Evolutionary conservation across 257 asterid species (phyloP).

Genomic region (Jaltomata sinuosa): DNA sequence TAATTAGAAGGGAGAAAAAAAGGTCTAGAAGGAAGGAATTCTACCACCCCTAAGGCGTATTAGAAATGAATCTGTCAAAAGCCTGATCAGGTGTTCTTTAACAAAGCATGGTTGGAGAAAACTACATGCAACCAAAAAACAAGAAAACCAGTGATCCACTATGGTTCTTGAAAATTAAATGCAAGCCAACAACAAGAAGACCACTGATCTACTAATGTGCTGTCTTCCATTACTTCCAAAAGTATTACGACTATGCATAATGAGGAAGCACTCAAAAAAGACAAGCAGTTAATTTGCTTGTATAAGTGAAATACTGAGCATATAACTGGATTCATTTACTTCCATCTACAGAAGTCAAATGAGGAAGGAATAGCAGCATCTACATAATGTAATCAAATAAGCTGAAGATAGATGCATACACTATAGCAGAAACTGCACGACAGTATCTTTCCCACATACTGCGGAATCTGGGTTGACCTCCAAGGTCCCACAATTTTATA

Average conservation of each 20-base stretch:
- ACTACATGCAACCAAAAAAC: neutral
- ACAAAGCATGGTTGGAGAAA: neutral
- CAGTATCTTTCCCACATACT: conserved; percentile 99
- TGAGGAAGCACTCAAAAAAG: neutral
- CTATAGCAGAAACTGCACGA: conserved; percentile 97
- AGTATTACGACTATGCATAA: neutral
- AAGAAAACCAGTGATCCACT: neutral
- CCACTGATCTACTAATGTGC: neutral
- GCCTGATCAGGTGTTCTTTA: neutral
- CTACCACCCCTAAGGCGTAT: no score
- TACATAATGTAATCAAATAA: neutral
- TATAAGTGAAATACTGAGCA: neutral
- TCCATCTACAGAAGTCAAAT: neutral
- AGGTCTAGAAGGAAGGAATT: neutral
- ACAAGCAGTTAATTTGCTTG: neutral
- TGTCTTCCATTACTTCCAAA: neutral
- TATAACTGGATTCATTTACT: neutral
- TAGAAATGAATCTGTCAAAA: no score
- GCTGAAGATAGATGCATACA: conserved; percentile 36
- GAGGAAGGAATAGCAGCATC: neutral
- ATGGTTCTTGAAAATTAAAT: neutral
- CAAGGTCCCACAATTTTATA: conserved; percentile 98
- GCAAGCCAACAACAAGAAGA: neutral
- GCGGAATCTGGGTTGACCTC: conserved; percentile 97
- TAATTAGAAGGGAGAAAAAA: neutral